A percentile compares a stretch with the other conserved stretches of the same genome.
Conservation (phyloP, 1,284 basidiomycete genomes). For the Boletus smithii region DNA sequence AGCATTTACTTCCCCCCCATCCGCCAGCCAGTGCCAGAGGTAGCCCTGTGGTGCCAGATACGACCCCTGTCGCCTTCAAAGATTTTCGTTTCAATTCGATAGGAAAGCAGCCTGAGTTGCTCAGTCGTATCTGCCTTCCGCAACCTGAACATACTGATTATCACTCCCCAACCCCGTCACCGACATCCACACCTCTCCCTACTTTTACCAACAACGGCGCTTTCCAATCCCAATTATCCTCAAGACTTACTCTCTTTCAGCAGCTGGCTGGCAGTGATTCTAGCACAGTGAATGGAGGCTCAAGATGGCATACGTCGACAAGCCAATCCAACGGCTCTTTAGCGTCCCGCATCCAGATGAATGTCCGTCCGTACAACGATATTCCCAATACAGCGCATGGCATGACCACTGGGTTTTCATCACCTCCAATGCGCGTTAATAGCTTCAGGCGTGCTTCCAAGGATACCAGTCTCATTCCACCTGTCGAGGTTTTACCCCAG, state of each 20-base stretch:
- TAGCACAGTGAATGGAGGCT: neutral
- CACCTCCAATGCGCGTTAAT: neutral
- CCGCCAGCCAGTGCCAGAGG: neutral
- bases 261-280: slow-evolving; percentile 15
- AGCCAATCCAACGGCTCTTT: slow-evolving; percentile 17
- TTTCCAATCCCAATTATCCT: slow-evolving; percentile 12
- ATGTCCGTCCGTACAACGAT: slow-evolving; percentile 1
- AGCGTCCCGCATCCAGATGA: slow-evolving; percentile 31
- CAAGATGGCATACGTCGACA: neutral
- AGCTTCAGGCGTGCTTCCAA: neutral
- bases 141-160: slow-evolving; percentile 24
- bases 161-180: slow-evolving; percentile 33
- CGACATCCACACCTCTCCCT: slow-evolving; percentile 8
- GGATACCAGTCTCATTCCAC: slow-evolving; percentile 26
- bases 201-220: neutral
- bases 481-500: slow-evolving; percentile 28
- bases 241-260: slow-evolving; percentile 25
- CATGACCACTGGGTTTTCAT: neutral
- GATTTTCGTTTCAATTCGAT: slow-evolving; percentile 45
- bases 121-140: slow-evolving; percentile 43
- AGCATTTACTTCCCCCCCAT: slow-evolving; percentile 22
- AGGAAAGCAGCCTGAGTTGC: slow-evolving; percentile 44
- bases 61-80: slow-evolving; percentile 30
- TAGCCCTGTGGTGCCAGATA: neutral
- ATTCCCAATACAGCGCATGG: neutral